Evolutionary conservation across 1,284 basidiomycete genomes (phyloP).

Genomic region (Limonomyces culmigenus): DNA sequence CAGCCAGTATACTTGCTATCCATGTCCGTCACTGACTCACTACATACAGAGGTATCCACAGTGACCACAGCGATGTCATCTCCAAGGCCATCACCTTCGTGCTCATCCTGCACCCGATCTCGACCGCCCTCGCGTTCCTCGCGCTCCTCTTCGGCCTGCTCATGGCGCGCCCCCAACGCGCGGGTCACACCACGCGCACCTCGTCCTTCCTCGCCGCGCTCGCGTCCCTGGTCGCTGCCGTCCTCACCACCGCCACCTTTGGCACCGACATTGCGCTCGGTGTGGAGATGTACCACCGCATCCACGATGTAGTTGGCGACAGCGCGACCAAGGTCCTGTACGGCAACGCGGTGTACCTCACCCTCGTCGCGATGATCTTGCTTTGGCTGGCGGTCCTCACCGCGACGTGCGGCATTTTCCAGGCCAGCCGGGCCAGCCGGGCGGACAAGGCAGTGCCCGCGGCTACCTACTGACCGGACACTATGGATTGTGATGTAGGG

Average conservation of each 20-base stretch:
- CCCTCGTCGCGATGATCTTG: slow-evolving; percentile 27
- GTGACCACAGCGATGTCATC: slow-evolving; percentile 24
- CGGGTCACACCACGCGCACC: slow-evolving; percentile 14
- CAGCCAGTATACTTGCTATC: too few species aligned
- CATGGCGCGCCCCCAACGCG: slow-evolving; percentile 19
- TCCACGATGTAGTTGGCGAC: slow-evolving; percentile 23
- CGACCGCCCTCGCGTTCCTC: slow-evolving; percentile 30
- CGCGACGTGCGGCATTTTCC: slow-evolving; percentile 21
- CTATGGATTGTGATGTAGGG: too few species aligned
- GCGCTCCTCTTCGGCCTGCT: slow-evolving; percentile 29
- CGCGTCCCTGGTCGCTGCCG: slow-evolving; percentile 16
- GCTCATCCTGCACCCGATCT: slow-evolving; percentile 26
- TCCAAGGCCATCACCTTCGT: slow-evolving; percentile 20
- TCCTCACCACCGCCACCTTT: slow-evolving; percentile 32
- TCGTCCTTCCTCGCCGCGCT: slow-evolving; percentile 9
- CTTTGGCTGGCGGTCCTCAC: slow-evolving; percentile 28
- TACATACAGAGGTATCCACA: too few species aligned
- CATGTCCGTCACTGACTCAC: too few species aligned
- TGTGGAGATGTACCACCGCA: slow-evolving; percentile 22
- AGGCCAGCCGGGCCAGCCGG: too few species aligned
- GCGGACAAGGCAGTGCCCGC: too few species aligned
- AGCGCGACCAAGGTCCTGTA: slow-evolving; percentile 23
- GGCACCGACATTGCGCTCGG: slow-evolving; percentile 35
- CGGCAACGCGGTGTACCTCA: slow-evolving; percentile 39
- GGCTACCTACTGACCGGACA: too few species aligned